Conservation (phyloP, 202 grass and related monocot species). For the Bolboschoenoplectus hybrid region DNA sequence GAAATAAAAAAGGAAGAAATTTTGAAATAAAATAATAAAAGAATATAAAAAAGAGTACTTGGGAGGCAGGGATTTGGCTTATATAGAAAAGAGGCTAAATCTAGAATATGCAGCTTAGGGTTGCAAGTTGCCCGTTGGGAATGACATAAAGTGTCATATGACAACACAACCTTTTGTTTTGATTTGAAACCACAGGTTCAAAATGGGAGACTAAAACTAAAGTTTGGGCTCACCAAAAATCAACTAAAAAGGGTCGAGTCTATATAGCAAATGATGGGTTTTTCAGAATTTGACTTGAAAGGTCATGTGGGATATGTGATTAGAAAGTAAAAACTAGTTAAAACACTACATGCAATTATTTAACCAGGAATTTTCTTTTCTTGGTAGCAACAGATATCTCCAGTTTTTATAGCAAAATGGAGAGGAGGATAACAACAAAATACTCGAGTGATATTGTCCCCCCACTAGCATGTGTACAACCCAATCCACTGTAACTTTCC, state of each 20-base stretch:
- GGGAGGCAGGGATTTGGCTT: constrained; percentile 35
- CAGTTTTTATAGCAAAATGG: constrained; percentile 14
- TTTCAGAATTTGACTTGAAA: constrained; percentile 20
- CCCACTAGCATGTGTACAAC: constrained; percentile 5
- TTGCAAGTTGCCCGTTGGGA: constrained; percentile 33
- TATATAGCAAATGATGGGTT: constrained; percentile 19
- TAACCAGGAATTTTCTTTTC: background rate
- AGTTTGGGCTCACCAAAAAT: constrained; percentile 7
- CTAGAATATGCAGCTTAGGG: constrained; percentile 31
- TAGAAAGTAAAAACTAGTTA: background rate
- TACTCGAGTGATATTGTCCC: constrained; percentile 17
- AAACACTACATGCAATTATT: constrained; percentile 22
- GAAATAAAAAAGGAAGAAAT: constrained; percentile 19
- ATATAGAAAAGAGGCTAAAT: constrained; percentile 30
- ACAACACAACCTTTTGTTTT: constrained; percentile 24
- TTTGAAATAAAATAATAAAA: constrained; percentile 32
- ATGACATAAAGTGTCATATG: constrained; percentile 40
- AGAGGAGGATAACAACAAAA: constrained; percentile 7
- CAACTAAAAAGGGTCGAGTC: constrained; percentile 1
- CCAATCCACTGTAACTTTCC: background rate
- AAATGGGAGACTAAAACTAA: constrained; percentile 8
- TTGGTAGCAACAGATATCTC: background rate
- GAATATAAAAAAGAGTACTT: constrained; percentile 21
- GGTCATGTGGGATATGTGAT: constrained; percentile 13
- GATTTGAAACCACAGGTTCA: constrained; percentile 29